Evolutionary conservation across 164 flowering plant species (phyloP).

Genomic region (Pachysandra terminalis): DNA sequence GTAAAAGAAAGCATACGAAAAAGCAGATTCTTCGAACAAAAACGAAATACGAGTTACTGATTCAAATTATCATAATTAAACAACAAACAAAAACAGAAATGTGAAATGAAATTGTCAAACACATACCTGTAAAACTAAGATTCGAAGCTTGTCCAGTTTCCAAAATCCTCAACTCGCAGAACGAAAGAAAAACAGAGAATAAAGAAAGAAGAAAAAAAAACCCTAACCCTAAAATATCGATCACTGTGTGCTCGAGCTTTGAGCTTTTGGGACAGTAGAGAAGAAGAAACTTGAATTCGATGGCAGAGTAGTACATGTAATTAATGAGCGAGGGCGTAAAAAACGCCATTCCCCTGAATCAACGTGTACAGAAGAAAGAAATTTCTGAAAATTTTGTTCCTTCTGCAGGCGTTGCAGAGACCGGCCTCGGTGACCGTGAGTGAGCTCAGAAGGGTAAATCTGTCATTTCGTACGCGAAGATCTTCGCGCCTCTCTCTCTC

Average conservation of each 20-base stretch:
- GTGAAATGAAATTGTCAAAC: not conserved
- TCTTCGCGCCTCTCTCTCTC: not conserved
- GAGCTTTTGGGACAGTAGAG: not conserved
- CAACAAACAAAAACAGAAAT: not conserved
- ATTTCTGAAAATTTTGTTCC: not conserved
- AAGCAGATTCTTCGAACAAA: too few relatives aligned
- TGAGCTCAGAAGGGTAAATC: not conserved
- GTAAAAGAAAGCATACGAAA: too few relatives aligned
- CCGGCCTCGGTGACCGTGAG: not conserved
- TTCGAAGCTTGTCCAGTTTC: too few relatives aligned
- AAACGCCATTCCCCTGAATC: constrained; percentile 5
- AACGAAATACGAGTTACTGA: not conserved
- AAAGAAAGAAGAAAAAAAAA: too few relatives aligned
- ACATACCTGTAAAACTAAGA: not conserved
- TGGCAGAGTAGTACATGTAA: constrained; percentile 31
- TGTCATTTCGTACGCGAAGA: not conserved
- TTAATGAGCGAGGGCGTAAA: constrained; percentile 13
- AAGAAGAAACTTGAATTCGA: not conserved
- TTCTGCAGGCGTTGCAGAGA: not conserved
- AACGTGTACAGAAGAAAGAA: constrained; percentile 9
- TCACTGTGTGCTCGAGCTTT: constrained; percentile 9
- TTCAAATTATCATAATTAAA: not conserved
- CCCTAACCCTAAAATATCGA: constrained; percentile 12
- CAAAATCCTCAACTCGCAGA: not conserved
- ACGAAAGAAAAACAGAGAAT: constrained; percentile 1